A percentile compares a stretch with the other conserved stretches of the same genome.
phyloP scores from a whole-genome alignment of 2,329 filamentous ascomycete species.

The Calonectria fujianensis region DNA sequence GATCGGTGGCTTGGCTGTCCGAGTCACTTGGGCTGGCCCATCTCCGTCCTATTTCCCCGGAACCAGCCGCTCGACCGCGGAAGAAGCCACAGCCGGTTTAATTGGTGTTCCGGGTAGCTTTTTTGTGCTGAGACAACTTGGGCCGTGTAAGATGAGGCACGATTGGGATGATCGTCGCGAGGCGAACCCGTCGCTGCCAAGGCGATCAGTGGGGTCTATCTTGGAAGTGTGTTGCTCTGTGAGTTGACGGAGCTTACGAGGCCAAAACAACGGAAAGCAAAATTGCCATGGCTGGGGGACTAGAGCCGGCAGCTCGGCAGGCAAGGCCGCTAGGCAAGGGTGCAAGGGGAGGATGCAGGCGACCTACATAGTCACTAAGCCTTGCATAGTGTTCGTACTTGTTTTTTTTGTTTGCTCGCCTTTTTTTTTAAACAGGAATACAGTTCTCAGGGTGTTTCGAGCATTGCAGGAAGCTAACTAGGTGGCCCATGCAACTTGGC shows the following conservation, averaged over 20 bases:
- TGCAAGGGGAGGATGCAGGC: constrained; percentile 18
- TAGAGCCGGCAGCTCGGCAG: constrained; percentile 22
- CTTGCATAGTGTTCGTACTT: neutral
- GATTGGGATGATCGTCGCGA: neutral
- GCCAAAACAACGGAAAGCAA: constrained; percentile 2
- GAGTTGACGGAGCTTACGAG: constrained; percentile 4
- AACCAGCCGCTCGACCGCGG: constrained; percentile 19
- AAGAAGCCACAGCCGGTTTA: neutral
- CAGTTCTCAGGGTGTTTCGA: neutral
- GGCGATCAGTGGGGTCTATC: constrained; percentile 20
- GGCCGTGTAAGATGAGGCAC: constrained; percentile 14
- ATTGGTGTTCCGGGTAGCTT: constrained; percentile 1
- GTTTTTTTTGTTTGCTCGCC: neutral
- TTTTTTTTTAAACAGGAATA: neutral
- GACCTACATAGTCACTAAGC: constrained; percentile 15
- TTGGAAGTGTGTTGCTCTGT: neutral
- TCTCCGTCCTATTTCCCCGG: constrained; percentile 45
- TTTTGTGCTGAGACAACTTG: constrained; percentile 1
- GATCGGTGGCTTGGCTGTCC: constrained; percentile 39
- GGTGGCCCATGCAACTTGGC: neutral
- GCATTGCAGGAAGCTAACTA: neutral
- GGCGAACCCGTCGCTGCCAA: neutral
- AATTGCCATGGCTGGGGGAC: constrained; percentile 23
- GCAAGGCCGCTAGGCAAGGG: constrained; percentile 15
- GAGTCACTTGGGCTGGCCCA: constrained; percentile 40